Percentiles rank a stretch among this genome's conserved stretches.
phyloP scores from a whole-genome alignment of 768 basidiomycete genomes.

The Lactarius vividus region DNA sequence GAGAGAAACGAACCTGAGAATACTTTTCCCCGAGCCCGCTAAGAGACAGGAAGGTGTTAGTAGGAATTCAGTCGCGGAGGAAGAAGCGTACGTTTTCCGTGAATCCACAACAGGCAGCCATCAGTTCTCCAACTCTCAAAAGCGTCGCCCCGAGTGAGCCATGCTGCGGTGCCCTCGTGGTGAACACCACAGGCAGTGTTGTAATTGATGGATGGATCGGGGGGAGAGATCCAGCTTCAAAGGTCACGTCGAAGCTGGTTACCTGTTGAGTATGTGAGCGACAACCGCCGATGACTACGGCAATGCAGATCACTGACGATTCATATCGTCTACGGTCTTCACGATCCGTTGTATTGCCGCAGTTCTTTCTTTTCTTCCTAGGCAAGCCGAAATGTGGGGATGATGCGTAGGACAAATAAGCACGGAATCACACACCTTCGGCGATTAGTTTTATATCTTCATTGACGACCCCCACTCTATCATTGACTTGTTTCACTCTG shows the following conservation, averaged over 20 bases:
- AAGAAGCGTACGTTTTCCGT: neutral
- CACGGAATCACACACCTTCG: neutral
- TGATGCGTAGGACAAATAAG: neutral
- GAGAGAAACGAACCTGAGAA: neutral
- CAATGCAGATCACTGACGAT: neutral
- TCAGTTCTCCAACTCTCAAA: neutral
- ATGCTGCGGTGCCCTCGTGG: neutral
- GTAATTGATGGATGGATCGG: slow-evolving; percentile 6
- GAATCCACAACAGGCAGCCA: neutral
- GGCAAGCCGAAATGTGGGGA: neutral
- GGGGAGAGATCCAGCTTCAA: slow-evolving; percentile 2
- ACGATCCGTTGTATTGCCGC: neutral
- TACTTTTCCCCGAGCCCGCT: slow-evolving; percentile 18
- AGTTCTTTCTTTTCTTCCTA: neutral
- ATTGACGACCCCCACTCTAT: neutral
- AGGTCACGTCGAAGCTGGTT: neutral
- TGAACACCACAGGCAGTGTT: neutral
- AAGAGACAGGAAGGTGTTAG: neutral
- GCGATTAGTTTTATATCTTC: no score
- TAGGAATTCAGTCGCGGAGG: neutral
- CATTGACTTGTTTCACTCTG: no score
- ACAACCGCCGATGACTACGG: neutral
- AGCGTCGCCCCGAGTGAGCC: neutral
- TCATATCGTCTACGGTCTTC: neutral
- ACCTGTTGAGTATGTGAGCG: neutral